Conservation (phyloP, 148 eudicot genomes). For the Chenopodium suecicum region DNA sequence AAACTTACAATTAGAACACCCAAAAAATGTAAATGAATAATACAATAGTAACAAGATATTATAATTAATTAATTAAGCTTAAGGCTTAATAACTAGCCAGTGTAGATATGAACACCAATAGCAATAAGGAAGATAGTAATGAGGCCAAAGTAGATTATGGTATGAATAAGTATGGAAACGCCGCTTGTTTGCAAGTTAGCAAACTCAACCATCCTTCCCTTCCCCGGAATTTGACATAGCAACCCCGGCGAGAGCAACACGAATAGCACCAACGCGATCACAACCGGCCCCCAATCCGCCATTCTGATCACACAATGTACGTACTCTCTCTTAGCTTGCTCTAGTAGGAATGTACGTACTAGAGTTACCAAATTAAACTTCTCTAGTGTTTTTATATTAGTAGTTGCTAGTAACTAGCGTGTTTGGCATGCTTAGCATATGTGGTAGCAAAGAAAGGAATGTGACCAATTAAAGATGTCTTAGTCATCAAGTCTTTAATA, state of each 20-base stretch:
- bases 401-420: background rate
- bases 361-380: background rate
- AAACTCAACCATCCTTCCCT: slow-evolving; percentile 33
- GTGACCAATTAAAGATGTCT: slow-evolving; percentile 9
- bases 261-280: slow-evolving; percentile 50
- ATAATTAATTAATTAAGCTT: too few species aligned
- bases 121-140: slow-evolving; percentile 48
- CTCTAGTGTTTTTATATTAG: background rate
- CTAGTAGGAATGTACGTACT: background rate
- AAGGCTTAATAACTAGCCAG: slow-evolving; percentile 26
- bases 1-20: background rate
- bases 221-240: slow-evolving; percentile 50
- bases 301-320: background rate
- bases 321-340: background rate
- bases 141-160: slow-evolving; percentile 45
- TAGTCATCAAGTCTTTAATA: slow-evolving; percentile 1
- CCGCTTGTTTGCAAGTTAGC: slow-evolving; percentile 49
- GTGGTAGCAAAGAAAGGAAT: slow-evolving; percentile 5
- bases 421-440: slow-evolving; percentile 16
- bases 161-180: slow-evolving; percentile 40
- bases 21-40: background rate
- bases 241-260: slow-evolving; percentile 50
- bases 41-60: background rate
- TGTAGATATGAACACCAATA: slow-evolving; percentile 50
- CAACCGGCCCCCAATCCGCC: slow-evolving; percentile 65